These are phyloP conservation scores for Trypanosoma lewisi DNA, from an alignment of 208 protist species.

Conservation along the genomic window DNA sequence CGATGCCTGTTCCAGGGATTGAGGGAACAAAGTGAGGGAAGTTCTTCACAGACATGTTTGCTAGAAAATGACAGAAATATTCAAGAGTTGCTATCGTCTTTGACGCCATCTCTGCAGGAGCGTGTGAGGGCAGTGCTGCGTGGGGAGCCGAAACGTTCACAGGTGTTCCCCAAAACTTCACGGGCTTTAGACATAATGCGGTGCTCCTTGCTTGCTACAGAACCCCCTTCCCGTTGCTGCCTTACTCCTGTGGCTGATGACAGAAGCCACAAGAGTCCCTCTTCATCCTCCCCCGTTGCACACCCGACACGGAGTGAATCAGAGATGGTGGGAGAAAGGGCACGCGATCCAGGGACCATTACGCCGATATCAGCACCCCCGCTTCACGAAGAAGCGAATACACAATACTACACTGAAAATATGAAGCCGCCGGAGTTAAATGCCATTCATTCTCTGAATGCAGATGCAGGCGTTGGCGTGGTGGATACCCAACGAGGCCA, in stretches of 20 bases:
- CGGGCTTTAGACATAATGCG: conserved; percentile 14
- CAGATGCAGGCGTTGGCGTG: neutral
- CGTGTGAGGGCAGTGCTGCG: conserved; percentile 19
- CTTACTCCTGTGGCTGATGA: neutral
- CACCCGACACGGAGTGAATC: neutral
- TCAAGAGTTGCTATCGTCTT: conserved; percentile 16
- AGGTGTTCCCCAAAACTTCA: conserved; percentile 23
- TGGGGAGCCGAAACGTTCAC: neutral
- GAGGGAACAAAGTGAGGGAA: neutral
- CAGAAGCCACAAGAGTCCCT: neutral
- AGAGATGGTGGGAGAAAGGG: neutral
- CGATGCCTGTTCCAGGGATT: too few species aligned
- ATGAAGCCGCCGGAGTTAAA: neutral
- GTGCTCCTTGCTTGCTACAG: neutral
- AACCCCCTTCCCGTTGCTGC: neutral
- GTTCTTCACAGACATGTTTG: neutral
- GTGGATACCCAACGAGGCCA: neutral
- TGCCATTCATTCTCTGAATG: neutral
- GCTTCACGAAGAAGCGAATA: neutral
- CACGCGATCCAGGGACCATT: neutral
- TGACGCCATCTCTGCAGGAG: conserved; percentile 13
- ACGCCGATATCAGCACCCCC: neutral
- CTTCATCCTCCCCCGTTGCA: neutral
- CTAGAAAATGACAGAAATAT: conserved; percentile 16
- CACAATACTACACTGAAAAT: neutral